phyloP scores from a whole-genome alignment of 225 moss, liverwort and hornwort genomes.

The Polytrichum commune region DNA sequence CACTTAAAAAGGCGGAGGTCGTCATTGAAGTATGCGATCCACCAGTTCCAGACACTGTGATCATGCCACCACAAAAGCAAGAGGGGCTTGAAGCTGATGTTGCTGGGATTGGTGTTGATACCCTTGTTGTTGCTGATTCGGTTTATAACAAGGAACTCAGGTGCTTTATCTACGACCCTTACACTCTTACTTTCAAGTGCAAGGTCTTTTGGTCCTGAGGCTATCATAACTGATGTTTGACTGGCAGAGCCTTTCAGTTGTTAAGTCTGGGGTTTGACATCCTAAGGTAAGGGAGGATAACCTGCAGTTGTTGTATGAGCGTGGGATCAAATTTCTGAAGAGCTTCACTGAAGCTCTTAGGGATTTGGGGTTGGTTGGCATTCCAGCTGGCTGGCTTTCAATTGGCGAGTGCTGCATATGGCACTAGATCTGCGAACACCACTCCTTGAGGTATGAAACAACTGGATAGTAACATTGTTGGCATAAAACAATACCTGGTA shows the following conservation, averaged over 20 bases:
- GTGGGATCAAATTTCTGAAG: too few species aligned
- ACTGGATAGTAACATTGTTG: background rate
- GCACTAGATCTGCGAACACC: constrained; percentile 54
- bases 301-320: too few species aligned
- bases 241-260: too few species aligned
- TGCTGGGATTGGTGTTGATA: constrained; percentile 35
- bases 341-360: too few species aligned
- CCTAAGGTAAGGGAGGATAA: too few species aligned
- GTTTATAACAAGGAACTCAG: constrained; percentile 62
- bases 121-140: constrained; percentile 40
- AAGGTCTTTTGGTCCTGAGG: too few species aligned
- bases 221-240: too few species aligned
- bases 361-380: background rate
- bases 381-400: constrained; percentile 59
- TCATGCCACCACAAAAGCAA: constrained; percentile 53
- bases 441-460: constrained; percentile 42
- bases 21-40: constrained; percentile 6
- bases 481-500: too few species aligned
- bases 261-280: too few species aligned
- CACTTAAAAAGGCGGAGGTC: constrained; percentile 14
- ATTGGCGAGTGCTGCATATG: constrained; percentile 59
- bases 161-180: constrained; percentile 7
- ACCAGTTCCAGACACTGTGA: constrained; percentile 25
- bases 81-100: constrained; percentile 51
- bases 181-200: too few species aligned